Percentiles rank a stretch among this genome's conserved stretches.
Evolutionary conservation across 2,329 filamentous ascomycete genomes (phyloP).

Genomic region (Dactylellina sp.): DNA sequence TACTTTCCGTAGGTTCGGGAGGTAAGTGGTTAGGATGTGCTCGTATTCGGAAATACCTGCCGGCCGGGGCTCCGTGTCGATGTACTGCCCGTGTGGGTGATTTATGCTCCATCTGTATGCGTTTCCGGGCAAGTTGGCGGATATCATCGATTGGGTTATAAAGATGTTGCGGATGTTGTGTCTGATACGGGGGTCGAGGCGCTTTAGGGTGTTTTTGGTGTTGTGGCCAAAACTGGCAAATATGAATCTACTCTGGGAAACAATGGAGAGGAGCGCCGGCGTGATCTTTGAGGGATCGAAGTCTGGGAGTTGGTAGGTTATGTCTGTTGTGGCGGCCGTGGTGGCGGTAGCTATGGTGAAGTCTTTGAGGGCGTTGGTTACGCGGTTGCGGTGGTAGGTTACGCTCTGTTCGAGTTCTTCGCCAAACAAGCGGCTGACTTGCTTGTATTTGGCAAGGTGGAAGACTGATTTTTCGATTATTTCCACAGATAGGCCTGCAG

Average conservation of each 20-base stretch:
- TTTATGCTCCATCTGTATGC: not conserved
- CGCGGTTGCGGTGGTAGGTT: not conserved
- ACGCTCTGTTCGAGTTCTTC: constrained; percentile 8
- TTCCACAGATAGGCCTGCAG: not conserved
- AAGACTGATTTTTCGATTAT: not conserved
- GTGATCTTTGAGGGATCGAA: constrained; percentile 33
- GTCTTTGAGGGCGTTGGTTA: constrained; percentile 6
- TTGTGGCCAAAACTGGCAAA: constrained; percentile 33
- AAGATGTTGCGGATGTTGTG: constrained; percentile 29
- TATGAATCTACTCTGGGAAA: constrained; percentile 29
- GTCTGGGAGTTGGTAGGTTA: constrained; percentile 8
- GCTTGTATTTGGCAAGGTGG: constrained; percentile 2
- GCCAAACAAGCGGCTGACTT: constrained; percentile 5
- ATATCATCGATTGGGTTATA: constrained; percentile 39
- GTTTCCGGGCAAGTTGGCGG: constrained; percentile 17
- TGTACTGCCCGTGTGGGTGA: not conserved
- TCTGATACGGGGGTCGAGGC: constrained; percentile 19
- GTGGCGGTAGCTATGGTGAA: no score
- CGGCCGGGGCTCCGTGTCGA: not conserved
- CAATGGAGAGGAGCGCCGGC: constrained; percentile 3
- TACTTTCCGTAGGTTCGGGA: constrained; percentile 35
- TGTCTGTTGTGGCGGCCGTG: constrained; percentile 10
- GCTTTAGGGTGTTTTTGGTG: constrained; percentile 14
- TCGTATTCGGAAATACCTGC: constrained; percentile 4
- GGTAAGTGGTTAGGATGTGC: constrained; percentile 1